Evolutionary conservation across 192 early-diverging fungal genomes (phyloP).

Genomic region (Rhizophagus clarus): DNA sequence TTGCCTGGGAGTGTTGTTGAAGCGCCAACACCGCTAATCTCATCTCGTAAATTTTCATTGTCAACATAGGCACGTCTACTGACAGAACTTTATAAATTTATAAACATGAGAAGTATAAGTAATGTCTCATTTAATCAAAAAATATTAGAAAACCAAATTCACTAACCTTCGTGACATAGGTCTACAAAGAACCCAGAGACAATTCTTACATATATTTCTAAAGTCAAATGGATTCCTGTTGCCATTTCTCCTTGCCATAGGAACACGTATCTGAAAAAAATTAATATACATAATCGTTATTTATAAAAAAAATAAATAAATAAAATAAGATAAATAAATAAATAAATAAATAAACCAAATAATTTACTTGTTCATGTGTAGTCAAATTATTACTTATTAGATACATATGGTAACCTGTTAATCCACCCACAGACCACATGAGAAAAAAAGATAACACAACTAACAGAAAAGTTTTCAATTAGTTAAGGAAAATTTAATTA

Average conservation of each 20-base stretch:
- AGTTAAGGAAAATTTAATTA: slow-evolving; percentile 32
- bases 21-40: not conserved
- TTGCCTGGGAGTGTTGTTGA: not conserved
- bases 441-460: slow-evolving; percentile 65
- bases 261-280: slow-evolving; percentile 41
- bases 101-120: too few species aligned
- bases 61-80: slow-evolving; percentile 13
- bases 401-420: slow-evolving; percentile 77
- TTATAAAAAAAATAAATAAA: not conserved
- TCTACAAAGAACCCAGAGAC: slow-evolving; percentile 57
- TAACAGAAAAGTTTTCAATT: slow-evolving; percentile 54
- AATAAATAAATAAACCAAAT: not conserved
- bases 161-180: slow-evolving; percentile 52
- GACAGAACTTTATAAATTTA: not conserved
- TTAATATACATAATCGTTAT: not conserved
- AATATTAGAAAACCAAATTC: not conserved
- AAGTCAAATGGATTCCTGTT: slow-evolving; percentile 53
- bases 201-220: slow-evolving; percentile 52
- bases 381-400: slow-evolving; percentile 76
- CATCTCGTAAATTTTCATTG: not conserved
- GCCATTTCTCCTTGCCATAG: slow-evolving; percentile 36
- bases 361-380: slow-evolving; percentile 80
- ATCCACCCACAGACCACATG: slow-evolving; percentile 67
- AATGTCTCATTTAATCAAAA: not conserved
- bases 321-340: too few species aligned